Conservation (phyloP, 2,329 filamentous ascomycete species). For the Botryotinia convoluta region DNA sequence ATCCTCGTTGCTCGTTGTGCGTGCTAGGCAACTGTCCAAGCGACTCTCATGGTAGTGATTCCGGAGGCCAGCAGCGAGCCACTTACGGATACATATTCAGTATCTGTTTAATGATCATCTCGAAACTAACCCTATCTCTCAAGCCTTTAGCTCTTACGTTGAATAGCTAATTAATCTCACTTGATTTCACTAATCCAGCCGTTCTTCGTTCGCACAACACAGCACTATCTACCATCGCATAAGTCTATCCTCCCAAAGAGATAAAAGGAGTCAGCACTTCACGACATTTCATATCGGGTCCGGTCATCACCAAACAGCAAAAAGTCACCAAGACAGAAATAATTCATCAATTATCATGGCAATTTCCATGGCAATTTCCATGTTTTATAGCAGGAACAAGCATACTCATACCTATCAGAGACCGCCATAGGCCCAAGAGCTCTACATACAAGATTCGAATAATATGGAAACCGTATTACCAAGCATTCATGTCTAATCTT, state of each 20-base stretch:
- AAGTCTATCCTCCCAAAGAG: too few species aligned
- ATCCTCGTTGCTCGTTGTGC: background rate
- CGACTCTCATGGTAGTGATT: background rate
- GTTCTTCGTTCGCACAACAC: background rate
- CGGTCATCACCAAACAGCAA: background rate
- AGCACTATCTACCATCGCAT: background rate
- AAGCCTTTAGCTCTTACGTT: background rate
- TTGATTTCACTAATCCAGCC: background rate
- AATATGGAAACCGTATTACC: background rate
- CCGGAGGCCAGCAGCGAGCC: background rate
- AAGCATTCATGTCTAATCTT: background rate
- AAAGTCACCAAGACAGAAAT: background rate
- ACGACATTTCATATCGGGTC: background rate
- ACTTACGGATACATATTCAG: background rate
- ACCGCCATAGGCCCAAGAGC: background rate
- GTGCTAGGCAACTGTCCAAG: background rate
- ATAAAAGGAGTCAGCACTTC: background rate
- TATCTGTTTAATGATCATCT: background rate
- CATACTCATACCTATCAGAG: background rate
- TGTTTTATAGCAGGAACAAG: background rate
- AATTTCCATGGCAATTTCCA: background rate
- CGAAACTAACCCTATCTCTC: background rate
- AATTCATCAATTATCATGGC: background rate
- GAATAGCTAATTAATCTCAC: too few species aligned
- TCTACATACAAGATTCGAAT: background rate